These are phyloP conservation scores for Solanum gracilifrons DNA, from an alignment of 257 asterid species.

Conservation along the genomic window DNA sequence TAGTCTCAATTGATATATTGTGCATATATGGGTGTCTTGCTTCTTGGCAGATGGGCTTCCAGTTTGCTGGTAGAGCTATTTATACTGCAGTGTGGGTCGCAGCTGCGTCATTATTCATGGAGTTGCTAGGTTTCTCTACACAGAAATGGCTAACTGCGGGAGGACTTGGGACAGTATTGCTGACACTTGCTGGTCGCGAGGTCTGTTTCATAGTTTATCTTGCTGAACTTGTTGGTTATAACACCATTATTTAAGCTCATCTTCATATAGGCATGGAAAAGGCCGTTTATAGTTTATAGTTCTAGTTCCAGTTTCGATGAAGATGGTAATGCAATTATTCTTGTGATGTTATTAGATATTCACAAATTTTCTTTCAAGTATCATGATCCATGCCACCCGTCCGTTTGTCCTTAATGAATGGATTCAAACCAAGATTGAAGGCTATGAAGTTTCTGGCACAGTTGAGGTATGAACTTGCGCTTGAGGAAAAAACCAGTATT, in stretches of 20 bases:
- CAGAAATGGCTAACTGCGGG: constrained; percentile 98
- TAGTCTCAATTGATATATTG: not conserved
- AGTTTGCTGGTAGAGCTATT: constrained; percentile 85
- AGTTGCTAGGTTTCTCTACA: constrained; percentile 94
- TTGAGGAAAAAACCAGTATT: not conserved
- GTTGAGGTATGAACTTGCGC: constrained; percentile 61
- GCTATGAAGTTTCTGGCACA: constrained; percentile 95
- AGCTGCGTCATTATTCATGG: constrained; percentile 91
- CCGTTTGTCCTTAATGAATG: constrained; percentile 88
- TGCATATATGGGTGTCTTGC: constrained; percentile 2
- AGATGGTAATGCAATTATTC: not conserved
- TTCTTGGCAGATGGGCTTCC: constrained; percentile 81
- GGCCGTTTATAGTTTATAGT: not conserved
- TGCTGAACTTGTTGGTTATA: not conserved
- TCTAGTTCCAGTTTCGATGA: not conserved
- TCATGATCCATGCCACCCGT: constrained; percentile 90
- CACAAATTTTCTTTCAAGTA: constrained; percentile 96
- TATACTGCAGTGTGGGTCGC: constrained; percentile 98
- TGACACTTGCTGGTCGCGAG: constrained; percentile 99
- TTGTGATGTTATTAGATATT: constrained; percentile 52
- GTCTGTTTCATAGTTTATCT: constrained; percentile 20
- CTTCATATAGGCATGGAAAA: not conserved
- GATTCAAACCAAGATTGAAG: constrained; percentile 96
- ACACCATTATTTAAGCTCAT: not conserved
- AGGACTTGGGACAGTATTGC: constrained; percentile 95